Base-by-base conservation (phyloP, 495 filamentous ascomycete species). In the Penicillium samsonianum region DNA sequence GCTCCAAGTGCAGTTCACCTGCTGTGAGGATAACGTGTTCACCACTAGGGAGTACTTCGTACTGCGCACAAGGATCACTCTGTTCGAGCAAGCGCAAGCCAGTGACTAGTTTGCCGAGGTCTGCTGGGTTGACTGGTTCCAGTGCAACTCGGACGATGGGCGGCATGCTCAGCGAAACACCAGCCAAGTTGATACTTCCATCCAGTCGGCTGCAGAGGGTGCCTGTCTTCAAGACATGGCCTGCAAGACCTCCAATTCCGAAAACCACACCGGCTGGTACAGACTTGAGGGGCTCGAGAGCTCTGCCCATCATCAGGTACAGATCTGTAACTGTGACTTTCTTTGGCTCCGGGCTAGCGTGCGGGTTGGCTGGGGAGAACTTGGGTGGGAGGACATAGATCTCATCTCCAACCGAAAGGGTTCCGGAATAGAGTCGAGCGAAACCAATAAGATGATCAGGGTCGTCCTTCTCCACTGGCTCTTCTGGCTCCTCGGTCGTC, bases 21-120 rank as follows among this genome's bases (percentile, higher is more conserved):
- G 94, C 94, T 0, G 95, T 97, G 25, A 94, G 73, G 20, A 99
- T 84, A 47, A 99, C 93, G 74, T 99, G 95, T 71, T 99, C 94
- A 50, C 94, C 94, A 55, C 85, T 96, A 53, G 88, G 84, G 23
- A 98, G 87, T 11, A 95, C 89, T 65, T 97, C 92, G 64, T 99
- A 99, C 67, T 91, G 87, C 16, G 92, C 95, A 62, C 94, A 98
- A 2, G 94, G 93, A 66, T 99, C 94, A 67, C 90, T 94, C 67
- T 96, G 91, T 55, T 96, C 91, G 8, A 99, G 87, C 47, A 99
- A 76, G 54, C 87, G 84, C 50, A 98, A 80, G 0, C 94, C 94
- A 11, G 81, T 80, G 45, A 99, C 89, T 92, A 99, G 93, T 73
- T 94, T 96, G 64, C 90, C 84, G 37, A 99, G 76, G 65, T 99